Evolutionary conservation across 164 flowering plant species (phyloP), one percentile per base, ranked within the genome.

Genomic region (Euptelea pleiosperma): DNA sequence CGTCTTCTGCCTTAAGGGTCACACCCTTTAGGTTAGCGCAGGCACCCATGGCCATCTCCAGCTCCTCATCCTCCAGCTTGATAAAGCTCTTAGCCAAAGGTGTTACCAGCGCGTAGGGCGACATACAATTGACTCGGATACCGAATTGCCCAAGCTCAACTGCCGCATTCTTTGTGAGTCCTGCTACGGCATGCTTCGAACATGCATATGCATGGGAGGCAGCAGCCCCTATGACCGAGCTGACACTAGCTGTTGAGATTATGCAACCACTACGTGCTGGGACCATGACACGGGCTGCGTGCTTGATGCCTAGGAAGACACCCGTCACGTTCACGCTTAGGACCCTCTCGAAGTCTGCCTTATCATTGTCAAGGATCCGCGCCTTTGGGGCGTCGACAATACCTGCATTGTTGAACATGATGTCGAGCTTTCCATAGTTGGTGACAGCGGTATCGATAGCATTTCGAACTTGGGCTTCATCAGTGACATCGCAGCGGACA

Each of bases 241-340:
- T 8, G 0, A 69, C 55, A 44, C 79, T 81, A 0, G 75, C 77
- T 0, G 71, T 72, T 11, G 39, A 37, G 0, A 77, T 71, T 52
- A 77, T 80, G 66, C 68, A 57, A 3, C 84, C 84, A 2, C 45
- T 30, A 7, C 74, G 36, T 6, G 64, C 53, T 0, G 80, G 80
- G 41, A 67, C 61, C 84, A 80, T 77, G 2, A 70, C 82, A 1
- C 82, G 61, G 2, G 82, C 84, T 0, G 78, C 84, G 28, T 80
- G 82, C 29, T 80, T 77, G 28, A 63, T 71, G 3, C 79, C 76
- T 33, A 75, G 22, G 49, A 67, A 75, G 1, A 33, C 54, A 0
- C 84, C 80, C 0, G 57, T 42, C 1, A 69, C 36, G 25, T 80
- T 77, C 1, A 72, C 62, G 0, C 47, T 25, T 0, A 71, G 11